These are phyloP conservation scores for Misopates orontium DNA, from an alignment of 257 asterid genomes.

Conservation along the genomic window DNA sequence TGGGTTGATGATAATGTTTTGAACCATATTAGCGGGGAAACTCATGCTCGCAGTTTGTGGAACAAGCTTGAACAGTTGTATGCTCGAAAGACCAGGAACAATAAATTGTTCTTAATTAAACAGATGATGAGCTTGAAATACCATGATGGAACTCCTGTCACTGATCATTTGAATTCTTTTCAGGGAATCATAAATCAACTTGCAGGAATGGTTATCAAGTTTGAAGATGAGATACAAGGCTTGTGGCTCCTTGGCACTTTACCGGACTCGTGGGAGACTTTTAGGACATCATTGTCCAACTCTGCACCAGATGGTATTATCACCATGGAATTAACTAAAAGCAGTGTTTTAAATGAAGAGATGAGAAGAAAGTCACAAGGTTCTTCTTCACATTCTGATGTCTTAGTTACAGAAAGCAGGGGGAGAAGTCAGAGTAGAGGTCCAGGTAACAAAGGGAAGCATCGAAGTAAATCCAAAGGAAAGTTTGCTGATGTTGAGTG, in stretches of 20 bases:
- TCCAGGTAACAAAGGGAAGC: too few species aligned
- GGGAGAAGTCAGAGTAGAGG: not conserved
- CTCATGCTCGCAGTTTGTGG: conserved; percentile 19
- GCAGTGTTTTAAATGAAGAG: not conserved
- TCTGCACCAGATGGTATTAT: too few species aligned
- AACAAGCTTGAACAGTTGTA: too few species aligned
- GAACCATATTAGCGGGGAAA: conserved; percentile 1
- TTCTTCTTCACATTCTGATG: not conserved
- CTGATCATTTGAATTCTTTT: not conserved
- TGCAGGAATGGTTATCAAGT: not conserved
- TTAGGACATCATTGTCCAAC: too few species aligned
- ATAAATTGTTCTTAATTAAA: conserved; percentile 24
- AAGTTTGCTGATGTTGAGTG: too few species aligned
- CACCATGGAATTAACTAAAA: not conserved
- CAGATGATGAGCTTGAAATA: conserved; percentile 6
- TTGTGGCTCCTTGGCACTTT: too few species aligned
- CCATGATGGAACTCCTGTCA: not conserved
- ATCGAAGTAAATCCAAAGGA: too few species aligned
- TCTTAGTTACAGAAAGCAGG: not conserved
- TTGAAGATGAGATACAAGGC: too few species aligned
- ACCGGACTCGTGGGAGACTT: too few species aligned
- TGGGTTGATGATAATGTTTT: not conserved
- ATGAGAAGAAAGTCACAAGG: not conserved
- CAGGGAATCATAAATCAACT: not conserved
- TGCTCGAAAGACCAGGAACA: conserved; percentile 10